phyloP scores from a whole-genome alignment of 1,139 yeast genomes.

The Saccharomycopsis hybrid region DNA sequence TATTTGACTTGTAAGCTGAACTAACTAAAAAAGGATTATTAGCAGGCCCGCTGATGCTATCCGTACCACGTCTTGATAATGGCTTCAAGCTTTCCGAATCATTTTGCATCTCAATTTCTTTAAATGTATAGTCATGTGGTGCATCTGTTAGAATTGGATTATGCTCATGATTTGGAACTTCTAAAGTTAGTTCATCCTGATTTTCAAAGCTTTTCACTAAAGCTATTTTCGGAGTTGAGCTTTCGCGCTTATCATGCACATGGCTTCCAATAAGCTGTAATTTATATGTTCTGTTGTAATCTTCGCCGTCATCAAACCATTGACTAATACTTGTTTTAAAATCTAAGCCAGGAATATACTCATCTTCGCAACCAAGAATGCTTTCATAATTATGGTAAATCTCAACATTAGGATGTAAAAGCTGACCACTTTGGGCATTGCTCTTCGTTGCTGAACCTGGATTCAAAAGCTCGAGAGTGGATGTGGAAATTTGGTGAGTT shows the following conservation, averaged over 20 bases:
- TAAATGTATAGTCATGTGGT: constrained; percentile 18
- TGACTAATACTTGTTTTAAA: constrained; percentile 29
- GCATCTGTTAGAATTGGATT: constrained; percentile 15
- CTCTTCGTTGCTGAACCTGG: constrained; percentile 14
- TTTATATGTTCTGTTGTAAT: constrained; percentile 14
- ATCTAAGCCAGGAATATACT: constrained; percentile 62
- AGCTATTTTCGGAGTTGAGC: background rate
- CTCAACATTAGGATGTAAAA: constrained; percentile 19
- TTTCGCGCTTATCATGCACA: constrained; percentile 11
- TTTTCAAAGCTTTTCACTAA: constrained; percentile 9
- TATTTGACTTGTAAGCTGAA: constrained; percentile 6
- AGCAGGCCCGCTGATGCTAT: background rate
- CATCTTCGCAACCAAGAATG: constrained; percentile 53
- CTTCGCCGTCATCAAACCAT: constrained; percentile 18
- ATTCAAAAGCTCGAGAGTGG: constrained; percentile 17
- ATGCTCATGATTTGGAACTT: constrained; percentile 15
- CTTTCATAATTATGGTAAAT: constrained; percentile 19
- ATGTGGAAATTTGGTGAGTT: constrained; percentile 21
- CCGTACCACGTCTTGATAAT: too few relatives aligned
- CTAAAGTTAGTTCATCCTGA: constrained; percentile 16
- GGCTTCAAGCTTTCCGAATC: too few relatives aligned
- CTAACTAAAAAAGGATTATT: too few relatives aligned
- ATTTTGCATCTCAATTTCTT: constrained; percentile 6
- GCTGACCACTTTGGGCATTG: constrained; percentile 9
- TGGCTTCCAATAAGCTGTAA: constrained; percentile 17